These are phyloP conservation scores for Amphicarpaea edgeworthii DNA, from an alignment of 306 rosid species.

Conservation along the genomic window DNA sequence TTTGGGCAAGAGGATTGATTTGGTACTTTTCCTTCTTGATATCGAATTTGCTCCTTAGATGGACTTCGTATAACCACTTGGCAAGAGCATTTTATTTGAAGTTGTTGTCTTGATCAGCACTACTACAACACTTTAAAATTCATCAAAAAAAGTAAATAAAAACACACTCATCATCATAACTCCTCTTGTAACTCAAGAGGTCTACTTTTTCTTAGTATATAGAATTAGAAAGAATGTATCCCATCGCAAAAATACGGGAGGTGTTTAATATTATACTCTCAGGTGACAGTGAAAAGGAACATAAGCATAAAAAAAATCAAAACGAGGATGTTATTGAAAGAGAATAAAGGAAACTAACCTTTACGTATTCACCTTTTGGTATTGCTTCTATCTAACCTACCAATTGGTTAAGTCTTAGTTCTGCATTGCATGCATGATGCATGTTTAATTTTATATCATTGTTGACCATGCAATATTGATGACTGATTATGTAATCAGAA, in stretches of 20 bases:
- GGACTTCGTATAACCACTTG: constrained; percentile 57
- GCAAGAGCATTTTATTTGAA: constrained; percentile 46
- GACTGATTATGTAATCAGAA: constrained; percentile 7
- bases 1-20: constrained; percentile 55
- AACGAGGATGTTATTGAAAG: constrained; percentile 42
- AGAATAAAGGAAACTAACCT: constrained; percentile 47
- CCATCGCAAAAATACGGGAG: constrained; percentile 13
- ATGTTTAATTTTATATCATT: constrained; percentile 41
- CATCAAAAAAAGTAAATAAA: constrained; percentile 10
- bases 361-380: constrained; percentile 14
- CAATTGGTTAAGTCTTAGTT: constrained; percentile 26
- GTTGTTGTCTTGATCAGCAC: constrained; percentile 33
- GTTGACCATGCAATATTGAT: constrained; percentile 42
- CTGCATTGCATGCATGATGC: constrained; percentile 37
- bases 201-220: constrained; percentile 15
- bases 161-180: not conserved
- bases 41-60: constrained; percentile 56
- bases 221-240: constrained; percentile 12
- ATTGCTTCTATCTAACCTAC: constrained; percentile 20
- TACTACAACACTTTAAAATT: constrained; percentile 2
- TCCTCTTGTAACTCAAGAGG: constrained; percentile 31
- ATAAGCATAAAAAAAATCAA: constrained; percentile 33
- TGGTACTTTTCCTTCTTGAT: constrained; percentile 43
- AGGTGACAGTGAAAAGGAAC: constrained; percentile 13
- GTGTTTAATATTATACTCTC: constrained; percentile 33